Evolutionary conservation across 495 filamentous ascomycete species (phyloP).

Genomic region (Hypoxylon cercidicola): DNA sequence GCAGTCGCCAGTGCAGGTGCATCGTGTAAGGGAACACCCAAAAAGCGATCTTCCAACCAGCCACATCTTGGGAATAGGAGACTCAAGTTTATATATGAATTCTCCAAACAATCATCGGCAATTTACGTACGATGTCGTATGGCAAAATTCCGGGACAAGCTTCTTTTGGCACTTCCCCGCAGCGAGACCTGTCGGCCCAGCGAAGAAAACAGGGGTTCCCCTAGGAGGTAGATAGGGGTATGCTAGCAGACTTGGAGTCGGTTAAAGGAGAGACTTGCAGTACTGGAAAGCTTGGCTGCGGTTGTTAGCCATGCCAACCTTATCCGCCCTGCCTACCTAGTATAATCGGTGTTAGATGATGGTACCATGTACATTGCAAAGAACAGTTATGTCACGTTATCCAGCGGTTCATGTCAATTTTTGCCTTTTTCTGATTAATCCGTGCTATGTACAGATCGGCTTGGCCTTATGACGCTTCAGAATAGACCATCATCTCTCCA

Average conservation of each 20-base stretch:
- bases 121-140: slow-evolving; percentile 8
- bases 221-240: no score
- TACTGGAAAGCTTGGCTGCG: slow-evolving; percentile 22
- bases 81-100: slow-evolving; percentile 19
- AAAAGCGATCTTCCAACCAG: background rate
- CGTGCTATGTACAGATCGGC: no score
- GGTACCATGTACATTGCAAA: no score
- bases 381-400: no score
- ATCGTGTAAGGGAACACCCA: slow-evolving; percentile 21
- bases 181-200: slow-evolving; percentile 23
- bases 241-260: slow-evolving; percentile 5
- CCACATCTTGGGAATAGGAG: slow-evolving; percentile 1
- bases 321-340: no score
- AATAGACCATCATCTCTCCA: no score
- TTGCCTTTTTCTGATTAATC: no score
- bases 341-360: no score
- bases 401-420: no score
- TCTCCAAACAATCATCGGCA: slow-evolving; percentile 16
- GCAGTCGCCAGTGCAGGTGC: slow-evolving; percentile 27
- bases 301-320: slow-evolving; percentile 34
- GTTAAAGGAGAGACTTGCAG: slow-evolving; percentile 24
- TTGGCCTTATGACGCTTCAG: no score
- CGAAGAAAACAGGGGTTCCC: no score
- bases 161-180: slow-evolving; percentile 32
- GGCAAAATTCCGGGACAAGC: background rate